A percentile compares a stretch with the other conserved stretches of the same genome.
Conservation (phyloP, 2,329 filamentous ascomycete species). For the Calonectria montana region DNA sequence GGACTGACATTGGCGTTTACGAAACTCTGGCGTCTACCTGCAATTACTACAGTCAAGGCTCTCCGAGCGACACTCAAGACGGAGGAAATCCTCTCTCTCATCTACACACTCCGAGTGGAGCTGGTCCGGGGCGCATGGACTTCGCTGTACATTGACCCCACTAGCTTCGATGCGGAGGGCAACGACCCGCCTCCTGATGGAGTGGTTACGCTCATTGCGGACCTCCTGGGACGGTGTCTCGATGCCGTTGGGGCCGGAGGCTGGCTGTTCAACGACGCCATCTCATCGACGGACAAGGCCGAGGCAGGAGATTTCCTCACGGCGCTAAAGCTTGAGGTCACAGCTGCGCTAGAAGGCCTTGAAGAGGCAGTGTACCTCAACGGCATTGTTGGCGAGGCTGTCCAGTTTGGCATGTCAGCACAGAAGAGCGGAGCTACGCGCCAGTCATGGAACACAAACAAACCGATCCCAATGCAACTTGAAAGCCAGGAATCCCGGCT, state of each 20-base stretch:
- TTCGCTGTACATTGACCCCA: conserved; percentile 73
- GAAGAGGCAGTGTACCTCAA: conserved; percentile 75
- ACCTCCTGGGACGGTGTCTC: conserved; percentile 77
- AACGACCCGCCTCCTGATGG: conserved; percentile 68
- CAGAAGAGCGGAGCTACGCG: conserved; percentile 47
- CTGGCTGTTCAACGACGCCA: conserved; percentile 74
- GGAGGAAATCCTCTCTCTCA: conserved; percentile 76
- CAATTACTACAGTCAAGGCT: conserved; percentile 68
- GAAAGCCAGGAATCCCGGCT: conserved; percentile 60
- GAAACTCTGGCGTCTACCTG: conserved; percentile 75
- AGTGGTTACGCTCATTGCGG: conserved; percentile 77
- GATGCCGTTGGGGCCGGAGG: conserved; percentile 81
- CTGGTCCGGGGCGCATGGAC: conserved; percentile 82
- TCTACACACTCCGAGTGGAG: conserved; percentile 79
- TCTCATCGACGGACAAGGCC: conserved; percentile 61
- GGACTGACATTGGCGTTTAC: conserved; percentile 76
- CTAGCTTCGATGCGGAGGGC: conserved; percentile 56
- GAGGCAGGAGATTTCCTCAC: conserved; percentile 73
- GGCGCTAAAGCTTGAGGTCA: conserved; percentile 75
- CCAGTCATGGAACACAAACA: conserved; percentile 49
- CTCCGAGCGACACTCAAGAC: conserved; percentile 73
- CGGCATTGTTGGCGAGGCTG: conserved; percentile 73
- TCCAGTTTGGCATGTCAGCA: conserved; percentile 66
- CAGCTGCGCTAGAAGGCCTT: conserved; percentile 77
- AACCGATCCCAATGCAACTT: conserved; percentile 55